Evolutionary conservation across 768 basidiomycete genomes (phyloP).

Genomic region (Rhodotorula diobovata): DNA sequence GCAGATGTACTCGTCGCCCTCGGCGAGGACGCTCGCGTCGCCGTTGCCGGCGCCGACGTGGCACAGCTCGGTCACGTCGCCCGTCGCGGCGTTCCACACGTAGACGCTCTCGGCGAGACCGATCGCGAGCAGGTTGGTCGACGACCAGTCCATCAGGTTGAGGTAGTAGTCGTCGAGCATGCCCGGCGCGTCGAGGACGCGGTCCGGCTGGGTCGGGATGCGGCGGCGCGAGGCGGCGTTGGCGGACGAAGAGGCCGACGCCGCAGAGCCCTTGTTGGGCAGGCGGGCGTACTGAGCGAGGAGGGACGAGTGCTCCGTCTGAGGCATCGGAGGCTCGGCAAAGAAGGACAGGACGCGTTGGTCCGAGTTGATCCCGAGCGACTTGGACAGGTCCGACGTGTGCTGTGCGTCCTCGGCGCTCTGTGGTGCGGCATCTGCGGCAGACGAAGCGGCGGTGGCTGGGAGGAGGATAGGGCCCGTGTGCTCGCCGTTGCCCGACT

Average conservation of each 20-base stretch:
- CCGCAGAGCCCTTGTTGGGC: slow-evolving; percentile 52
- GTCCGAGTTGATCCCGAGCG: slow-evolving; percentile 44
- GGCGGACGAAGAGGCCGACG: slow-evolving; percentile 62
- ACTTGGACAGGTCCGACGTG: slow-evolving; percentile 42
- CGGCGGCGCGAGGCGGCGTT: slow-evolving; percentile 68
- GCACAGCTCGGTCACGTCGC: slow-evolving; percentile 62
- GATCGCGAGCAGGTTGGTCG: slow-evolving; percentile 79
- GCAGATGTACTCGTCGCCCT: slow-evolving; percentile 39
- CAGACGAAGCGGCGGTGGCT: background rate
- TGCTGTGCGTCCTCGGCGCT: slow-evolving; percentile 37
- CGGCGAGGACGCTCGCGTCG: slow-evolving; percentile 11
- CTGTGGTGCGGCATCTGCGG: background rate
- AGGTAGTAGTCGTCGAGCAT: slow-evolving; percentile 87
- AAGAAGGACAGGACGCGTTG: slow-evolving; percentile 78
- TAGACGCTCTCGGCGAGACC: slow-evolving; percentile 81
- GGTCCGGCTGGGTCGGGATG: slow-evolving; percentile 78
- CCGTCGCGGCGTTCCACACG: slow-evolving; percentile 89
- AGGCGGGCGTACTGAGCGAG: slow-evolving; percentile 70
- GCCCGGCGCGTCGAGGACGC: slow-evolving; percentile 92
- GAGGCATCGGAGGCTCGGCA: slow-evolving; percentile 68
- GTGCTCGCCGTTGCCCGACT: slow-evolving; percentile 28
- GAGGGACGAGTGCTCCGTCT: slow-evolving; percentile 72
- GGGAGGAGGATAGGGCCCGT: slow-evolving; percentile 38
- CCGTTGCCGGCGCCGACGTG: slow-evolving; percentile 54
- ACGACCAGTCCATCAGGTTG: slow-evolving; percentile 86